Conservation (phyloP, 768 basidiomycete species). For the Termitomyces sp. region DNA sequence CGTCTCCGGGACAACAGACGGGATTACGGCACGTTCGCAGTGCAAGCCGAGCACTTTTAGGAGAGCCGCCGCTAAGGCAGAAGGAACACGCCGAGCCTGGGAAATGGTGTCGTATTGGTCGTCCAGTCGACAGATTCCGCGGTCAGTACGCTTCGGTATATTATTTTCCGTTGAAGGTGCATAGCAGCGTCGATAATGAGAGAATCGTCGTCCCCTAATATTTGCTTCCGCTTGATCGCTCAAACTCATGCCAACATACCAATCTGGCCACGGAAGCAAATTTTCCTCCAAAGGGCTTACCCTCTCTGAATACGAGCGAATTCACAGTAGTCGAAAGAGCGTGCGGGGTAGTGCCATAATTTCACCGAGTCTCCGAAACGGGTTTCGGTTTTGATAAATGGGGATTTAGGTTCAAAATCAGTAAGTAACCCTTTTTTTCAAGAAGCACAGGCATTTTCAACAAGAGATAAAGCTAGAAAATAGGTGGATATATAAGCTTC, state of each 20-base stretch:
- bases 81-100: not conserved
- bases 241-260: not conserved
- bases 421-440: not conserved
- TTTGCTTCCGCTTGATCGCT: not conserved
- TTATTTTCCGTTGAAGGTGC: no score
- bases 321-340: no score
- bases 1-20: not conserved
- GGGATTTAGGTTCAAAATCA: not conserved
- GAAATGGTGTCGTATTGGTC: not conserved
- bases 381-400: not conserved
- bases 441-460: conserved; percentile 1
- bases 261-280: not conserved
- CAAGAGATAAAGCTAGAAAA: not conserved
- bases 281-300: not conserved
- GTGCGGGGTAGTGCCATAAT: no score
- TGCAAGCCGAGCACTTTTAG: not conserved
- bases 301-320: not conserved
- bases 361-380: not conserved
- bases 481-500: not conserved
- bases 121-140: not conserved
- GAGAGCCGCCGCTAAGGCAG: not conserved
- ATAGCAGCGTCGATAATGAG: no score
- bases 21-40: not conserved
- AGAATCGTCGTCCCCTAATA: no score
- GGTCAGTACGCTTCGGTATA: not conserved